A percentile compares a stretch with the other conserved stretches of the same genome.
Evolutionary conservation across 371 early-diverging fungal genomes (phyloP).

Genomic region (Mortierella sp.): DNA sequence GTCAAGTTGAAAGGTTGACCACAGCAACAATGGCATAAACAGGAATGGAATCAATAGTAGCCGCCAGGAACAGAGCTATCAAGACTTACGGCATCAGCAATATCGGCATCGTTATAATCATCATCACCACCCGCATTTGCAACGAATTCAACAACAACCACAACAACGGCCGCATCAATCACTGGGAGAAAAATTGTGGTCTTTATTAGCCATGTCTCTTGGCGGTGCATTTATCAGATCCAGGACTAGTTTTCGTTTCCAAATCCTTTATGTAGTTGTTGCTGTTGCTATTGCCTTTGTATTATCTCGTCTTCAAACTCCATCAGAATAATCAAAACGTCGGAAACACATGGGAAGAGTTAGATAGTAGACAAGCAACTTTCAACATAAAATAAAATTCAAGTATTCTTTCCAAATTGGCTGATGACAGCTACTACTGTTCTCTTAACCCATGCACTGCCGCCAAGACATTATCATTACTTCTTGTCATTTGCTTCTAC

Average conservation of each 20-base stretch:
- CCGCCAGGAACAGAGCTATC: constrained; percentile 1
- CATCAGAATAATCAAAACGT: constrained; percentile 1
- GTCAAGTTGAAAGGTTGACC: constrained; percentile 38
- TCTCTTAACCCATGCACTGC: too few relatives aligned
- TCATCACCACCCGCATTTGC: neutral
- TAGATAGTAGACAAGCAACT: neutral
- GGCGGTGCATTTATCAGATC: constrained; percentile 8
- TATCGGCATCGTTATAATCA: neutral
- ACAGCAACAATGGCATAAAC: neutral
- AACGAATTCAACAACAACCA: neutral
- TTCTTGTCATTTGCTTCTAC: too few relatives aligned
- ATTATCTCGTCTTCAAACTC: neutral
- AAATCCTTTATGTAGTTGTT: constrained; percentile 20
- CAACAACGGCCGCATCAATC: neutral
- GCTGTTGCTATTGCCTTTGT: constrained; percentile 12
- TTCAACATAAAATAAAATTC: neutral
- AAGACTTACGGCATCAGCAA: constrained; percentile 5
- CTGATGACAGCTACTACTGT: too few relatives aligned
- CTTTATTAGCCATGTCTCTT: neutral
- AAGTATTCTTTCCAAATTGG: neutral
- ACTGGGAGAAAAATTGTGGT: neutral
- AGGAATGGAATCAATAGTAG: neutral
- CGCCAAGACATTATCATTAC: too few relatives aligned
- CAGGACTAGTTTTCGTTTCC: constrained; percentile 16
- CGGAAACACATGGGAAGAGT: neutral